phyloP scores from a whole-genome alignment of 1,284 basidiomycete genomes.

The Sanghuangporus sanghuang region DNA sequence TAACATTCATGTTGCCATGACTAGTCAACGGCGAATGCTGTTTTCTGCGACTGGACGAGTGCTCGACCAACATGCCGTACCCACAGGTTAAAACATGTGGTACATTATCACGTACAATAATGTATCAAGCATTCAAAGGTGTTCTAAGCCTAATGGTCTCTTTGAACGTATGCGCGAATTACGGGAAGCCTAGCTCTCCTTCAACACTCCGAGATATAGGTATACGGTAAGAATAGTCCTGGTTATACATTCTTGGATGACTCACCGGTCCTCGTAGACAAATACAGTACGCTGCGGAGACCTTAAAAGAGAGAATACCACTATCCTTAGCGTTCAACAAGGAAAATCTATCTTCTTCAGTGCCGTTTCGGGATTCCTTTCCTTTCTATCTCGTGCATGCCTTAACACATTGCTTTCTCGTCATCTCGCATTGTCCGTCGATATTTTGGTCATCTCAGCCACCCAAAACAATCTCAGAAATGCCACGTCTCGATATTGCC shows the following conservation, averaged over 20 bases:
- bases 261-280: not conserved
- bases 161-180: conserved; percentile 1
- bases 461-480: not conserved
- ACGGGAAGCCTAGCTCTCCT: conserved; percentile 5
- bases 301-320: not conserved
- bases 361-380: not conserved
- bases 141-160: conserved; percentile 4
- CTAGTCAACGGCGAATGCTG: not conserved
- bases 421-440: conserved; percentile 8
- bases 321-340: conserved; percentile 3
- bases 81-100: not conserved
- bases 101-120: conserved; percentile 1
- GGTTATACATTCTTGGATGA: not conserved
- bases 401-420: conserved; percentile 4
- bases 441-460: conserved; percentile 6
- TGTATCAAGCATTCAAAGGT: conserved; percentile 8
- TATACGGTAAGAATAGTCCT: not conserved
- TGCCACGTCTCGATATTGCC: conserved; percentile 8
- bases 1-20: not conserved
- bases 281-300: not conserved
- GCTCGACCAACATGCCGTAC: conserved; percentile 10
- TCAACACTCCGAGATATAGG: conserved; percentile 2
- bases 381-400: conserved; percentile 8
- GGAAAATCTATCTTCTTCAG: conserved; percentile 1
- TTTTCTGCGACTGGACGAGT: conserved; percentile 5